Base-by-base conservation (phyloP, 1,284 basidiomycete genomes). In the Malassezia sp. region DNA sequence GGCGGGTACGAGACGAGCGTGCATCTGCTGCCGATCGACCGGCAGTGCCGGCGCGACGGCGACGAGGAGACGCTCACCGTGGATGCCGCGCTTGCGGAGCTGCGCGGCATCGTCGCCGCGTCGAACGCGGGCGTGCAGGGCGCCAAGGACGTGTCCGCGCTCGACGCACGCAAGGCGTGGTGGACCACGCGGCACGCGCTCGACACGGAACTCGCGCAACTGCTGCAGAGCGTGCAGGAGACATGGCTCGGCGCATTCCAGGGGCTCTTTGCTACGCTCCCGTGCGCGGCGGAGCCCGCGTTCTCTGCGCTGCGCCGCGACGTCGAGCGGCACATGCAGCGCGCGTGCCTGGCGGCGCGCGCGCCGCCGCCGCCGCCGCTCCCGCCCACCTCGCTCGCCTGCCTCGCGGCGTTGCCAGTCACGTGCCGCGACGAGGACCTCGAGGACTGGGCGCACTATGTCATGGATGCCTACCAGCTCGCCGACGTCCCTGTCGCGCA, bases 231-330 rank as follows among this genome's bases (percentile, higher is more conserved):
- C 53, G 82, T 99, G 28, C 91, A 97, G 68, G 87, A 85, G 61
- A 87, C 84, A 60, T 97, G 93, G 93, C 75, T 99, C 3, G 91
- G 93, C 1, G 88, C 83, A 18, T 96, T 95, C 79, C 96, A 96
- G 35, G 57, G 57, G 20, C 47, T 61, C 35, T 54, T 61, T 30
- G 50, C 48, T n/a, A 5, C 20, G 15, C 8, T 8, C 15, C 31
- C 37, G 12, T 18, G 9, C 53, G 24, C 47, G 49, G 28, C 46
- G 56, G 2, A 14, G 3, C 4, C 15, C 17, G 24, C 32, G 15
- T 18, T 49, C 14, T 10, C 9, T 2, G 20, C 15, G 0, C 28
- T 43, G 29, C 29, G 26, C n/a, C 14, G 17, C 2, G 79, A 80
- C 21, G 73, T 93, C 23, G 83, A 87, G 54, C 79, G 76, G 45